Percentiles rank a stretch among this genome's conserved stretches.
Evolutionary conservation across 306 rosid genomes (phyloP).

Genomic region (Citrullus colocynthis): DNA sequence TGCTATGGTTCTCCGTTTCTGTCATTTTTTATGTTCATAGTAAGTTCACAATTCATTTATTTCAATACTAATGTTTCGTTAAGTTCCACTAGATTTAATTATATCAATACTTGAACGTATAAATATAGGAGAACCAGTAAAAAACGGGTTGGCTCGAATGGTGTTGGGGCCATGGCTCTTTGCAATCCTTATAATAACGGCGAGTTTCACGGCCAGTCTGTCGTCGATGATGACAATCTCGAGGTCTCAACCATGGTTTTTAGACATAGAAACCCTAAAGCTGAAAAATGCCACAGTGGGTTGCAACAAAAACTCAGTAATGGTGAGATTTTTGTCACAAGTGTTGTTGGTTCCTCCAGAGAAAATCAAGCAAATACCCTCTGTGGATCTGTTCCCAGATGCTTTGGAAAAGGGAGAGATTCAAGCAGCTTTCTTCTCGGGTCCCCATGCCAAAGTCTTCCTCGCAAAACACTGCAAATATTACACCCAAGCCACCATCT

Average conservation of each 20-base stretch:
- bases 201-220: conserved; percentile 9
- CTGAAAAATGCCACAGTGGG: not conserved
- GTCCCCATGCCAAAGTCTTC: conserved; percentile 3
- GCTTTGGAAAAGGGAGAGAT: not conserved
- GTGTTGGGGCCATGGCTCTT: conserved; percentile 11
- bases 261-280: not conserved
- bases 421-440: not conserved
- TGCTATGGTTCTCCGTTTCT: conserved; percentile 49
- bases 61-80: no score
- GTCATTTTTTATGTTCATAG: conserved; percentile 33
- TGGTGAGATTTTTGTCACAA: not conserved
- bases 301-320: conserved; percentile 3
- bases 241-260: not conserved
- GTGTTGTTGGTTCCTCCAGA: not conserved
- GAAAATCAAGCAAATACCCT: not conserved
- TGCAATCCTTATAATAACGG: not conserved
- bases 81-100: no score
- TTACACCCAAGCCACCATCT: not conserved
- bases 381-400: not conserved
- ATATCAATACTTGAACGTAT: no score
- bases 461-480: conserved; percentile 2
- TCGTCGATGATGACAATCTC: conserved; percentile 9
- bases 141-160: not conserved
- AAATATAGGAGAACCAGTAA: conserved; percentile 4
- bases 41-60: conserved; percentile 15